phyloP scores from a whole-genome alignment of 495 filamentous ascomycete genomes.

The Penicillium bialowiezense region DNA sequence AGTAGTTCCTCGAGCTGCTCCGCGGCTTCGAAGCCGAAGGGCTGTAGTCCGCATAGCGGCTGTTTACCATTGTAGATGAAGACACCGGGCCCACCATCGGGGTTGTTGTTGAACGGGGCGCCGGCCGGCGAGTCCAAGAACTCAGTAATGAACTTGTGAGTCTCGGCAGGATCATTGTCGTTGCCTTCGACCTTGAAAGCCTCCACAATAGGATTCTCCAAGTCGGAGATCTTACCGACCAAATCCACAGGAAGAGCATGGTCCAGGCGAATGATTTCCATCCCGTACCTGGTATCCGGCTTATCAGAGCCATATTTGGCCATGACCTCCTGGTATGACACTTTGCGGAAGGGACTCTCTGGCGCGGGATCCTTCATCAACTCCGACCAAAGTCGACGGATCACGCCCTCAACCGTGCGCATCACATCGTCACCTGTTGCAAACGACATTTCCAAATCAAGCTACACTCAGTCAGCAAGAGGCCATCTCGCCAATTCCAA shows the following conservation, averaged over 20 bases:
- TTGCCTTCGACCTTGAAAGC: slow-evolving; percentile 59
- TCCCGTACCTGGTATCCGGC: slow-evolving; percentile 71
- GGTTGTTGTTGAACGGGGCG: slow-evolving; percentile 57
- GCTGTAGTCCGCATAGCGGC: slow-evolving; percentile 69
- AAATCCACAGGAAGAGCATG: slow-evolving; percentile 64
- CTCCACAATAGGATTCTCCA: slow-evolving; percentile 64
- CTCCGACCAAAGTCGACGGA: slow-evolving; percentile 54
- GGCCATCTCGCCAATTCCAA: background rate
- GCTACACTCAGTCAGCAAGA: slow-evolving; percentile 40
- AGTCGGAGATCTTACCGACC: slow-evolving; percentile 63
- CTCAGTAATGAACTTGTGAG: slow-evolving; percentile 55
- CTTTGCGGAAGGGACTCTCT: slow-evolving; percentile 50
- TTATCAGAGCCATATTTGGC: slow-evolving; percentile 81
- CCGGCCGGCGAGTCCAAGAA: slow-evolving; percentile 69
- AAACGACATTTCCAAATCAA: slow-evolving; percentile 93
- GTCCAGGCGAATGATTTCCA: slow-evolving; percentile 61
- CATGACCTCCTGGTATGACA: slow-evolving; percentile 81
- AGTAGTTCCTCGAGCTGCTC: slow-evolving; percentile 54
- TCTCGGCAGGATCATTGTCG: slow-evolving; percentile 45
- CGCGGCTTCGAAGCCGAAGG: slow-evolving; percentile 71
- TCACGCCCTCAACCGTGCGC: slow-evolving; percentile 59
- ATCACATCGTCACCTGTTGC: slow-evolving; percentile 73
- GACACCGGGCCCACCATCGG: slow-evolving; percentile 70
- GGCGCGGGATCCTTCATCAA: slow-evolving; percentile 42
- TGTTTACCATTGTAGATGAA: slow-evolving; percentile 68